phyloP scores from a whole-genome alignment of 2,329 filamentous ascomycete species.

The Apiospora saccharicola region DNA sequence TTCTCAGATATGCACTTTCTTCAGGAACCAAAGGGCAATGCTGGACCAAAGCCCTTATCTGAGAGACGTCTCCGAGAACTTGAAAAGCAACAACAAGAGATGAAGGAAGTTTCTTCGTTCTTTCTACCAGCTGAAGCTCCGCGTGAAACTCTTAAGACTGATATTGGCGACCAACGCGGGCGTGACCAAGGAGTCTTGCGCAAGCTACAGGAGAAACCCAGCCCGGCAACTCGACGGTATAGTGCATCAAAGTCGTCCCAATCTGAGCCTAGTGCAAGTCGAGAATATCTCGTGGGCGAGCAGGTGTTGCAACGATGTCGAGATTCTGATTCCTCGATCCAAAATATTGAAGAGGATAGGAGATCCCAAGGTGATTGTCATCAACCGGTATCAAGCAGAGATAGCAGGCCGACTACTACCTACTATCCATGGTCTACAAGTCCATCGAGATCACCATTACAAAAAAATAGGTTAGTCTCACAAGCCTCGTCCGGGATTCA shows the following conservation, averaged over 20 bases:
- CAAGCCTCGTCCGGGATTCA: not conserved
- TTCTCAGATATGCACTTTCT: constrained; percentile 61
- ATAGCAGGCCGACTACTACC: constrained; percentile 28
- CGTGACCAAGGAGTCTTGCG: not conserved
- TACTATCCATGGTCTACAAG: constrained; percentile 37
- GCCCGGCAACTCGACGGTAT: constrained; percentile 25
- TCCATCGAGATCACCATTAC: not conserved
- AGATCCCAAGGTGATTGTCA: not conserved
- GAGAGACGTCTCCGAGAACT: constrained; percentile 34
- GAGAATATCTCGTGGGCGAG: not conserved
- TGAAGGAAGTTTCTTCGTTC: constrained; percentile 47
- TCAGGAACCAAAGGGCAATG: constrained; percentile 35
- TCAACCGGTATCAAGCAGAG: not conserved
- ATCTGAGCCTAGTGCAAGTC: not conserved
- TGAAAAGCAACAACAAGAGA: constrained; percentile 42
- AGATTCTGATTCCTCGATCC: not conserved
- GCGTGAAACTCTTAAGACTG: not conserved
- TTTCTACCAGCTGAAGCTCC: constrained; percentile 38
- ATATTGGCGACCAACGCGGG: not conserved
- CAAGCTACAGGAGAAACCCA: constrained; percentile 12
- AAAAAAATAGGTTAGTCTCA: not conserved
- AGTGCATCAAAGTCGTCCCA: not conserved
- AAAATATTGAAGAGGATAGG: not conserved
- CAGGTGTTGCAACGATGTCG: not conserved
- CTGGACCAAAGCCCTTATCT: constrained; percentile 35